Base-by-base conservation (phyloP, 148 eudicot genomes). In the Pharnaceum exiguum region DNA sequence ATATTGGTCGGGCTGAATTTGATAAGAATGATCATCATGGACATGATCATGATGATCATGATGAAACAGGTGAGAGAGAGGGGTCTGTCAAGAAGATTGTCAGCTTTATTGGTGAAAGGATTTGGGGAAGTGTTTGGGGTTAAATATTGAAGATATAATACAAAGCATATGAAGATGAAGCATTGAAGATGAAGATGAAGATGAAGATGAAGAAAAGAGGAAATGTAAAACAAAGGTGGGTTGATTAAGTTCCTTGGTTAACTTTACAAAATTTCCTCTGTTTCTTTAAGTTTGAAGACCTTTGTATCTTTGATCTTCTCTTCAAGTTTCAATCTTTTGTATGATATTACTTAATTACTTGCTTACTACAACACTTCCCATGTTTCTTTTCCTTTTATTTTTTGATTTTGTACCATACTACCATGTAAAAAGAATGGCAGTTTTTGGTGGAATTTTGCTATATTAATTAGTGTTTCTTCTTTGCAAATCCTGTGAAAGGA, bases 91-190 rank as follows among this genome's bases (percentile, higher is more conserved):
- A 79, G 60, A 79, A 79, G 69, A 55, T 84, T 60, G 72, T 87
- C 36, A 74, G 74, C 30, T 84, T 73, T 46, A 65, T 85, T 67
- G 87, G 91, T 10, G 80, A 77, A 13, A 85, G 71, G 60, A 70
- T 87, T 68, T 87, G 90, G 95, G 75, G 87, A 24, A 55, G 57
- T 48, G 77, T 81, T 68, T 87, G 90, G 90, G 87, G 87, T 48
- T 69, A 24, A 54, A 53, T n/a, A n/a, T n/a, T n/a, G n/a, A n/a
- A n/a, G n/a, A n/a, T n/a, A n/a, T n/a, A n/a, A n/a, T n/a, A n/a
- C n/a, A n/a, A n/a, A n/a, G n/a, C n/a, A n/a, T n/a, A n/a, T n/a
- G n/a, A n/a, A n/a, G n/a, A n/a, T n/a, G n/a, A n/a, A n/a, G n/a
- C n/a, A n/a, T n/a, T n/a, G n/a, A n/a, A n/a, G n/a, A n/a, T n/a